Conservation (phyloP, 2,329 filamentous ascomycete species). For the Penicillium psychrosexuale region DNA sequence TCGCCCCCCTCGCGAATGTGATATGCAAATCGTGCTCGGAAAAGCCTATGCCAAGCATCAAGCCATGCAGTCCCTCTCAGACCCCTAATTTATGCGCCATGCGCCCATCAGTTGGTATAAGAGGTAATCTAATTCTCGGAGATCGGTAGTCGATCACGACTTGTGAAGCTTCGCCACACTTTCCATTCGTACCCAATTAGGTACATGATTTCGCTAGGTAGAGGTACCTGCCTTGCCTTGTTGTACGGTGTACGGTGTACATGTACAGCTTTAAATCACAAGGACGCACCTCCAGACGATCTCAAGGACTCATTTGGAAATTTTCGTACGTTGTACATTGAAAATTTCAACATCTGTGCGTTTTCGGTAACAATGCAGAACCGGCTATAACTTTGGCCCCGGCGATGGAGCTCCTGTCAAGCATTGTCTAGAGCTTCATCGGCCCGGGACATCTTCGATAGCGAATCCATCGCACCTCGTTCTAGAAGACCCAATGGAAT, state of each 20-base stretch:
- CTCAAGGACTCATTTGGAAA: not conserved
- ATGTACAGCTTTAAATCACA: not conserved
- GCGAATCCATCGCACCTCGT: not conserved
- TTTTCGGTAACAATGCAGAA: not conserved
- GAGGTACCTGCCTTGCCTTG: not conserved
- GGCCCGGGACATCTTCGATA: not conserved
- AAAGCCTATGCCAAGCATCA: not conserved
- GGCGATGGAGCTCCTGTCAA: not conserved
- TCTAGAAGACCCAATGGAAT: not conserved
- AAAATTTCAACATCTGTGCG: conserved; percentile 5
- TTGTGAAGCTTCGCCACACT: not conserved
- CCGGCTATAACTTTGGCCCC: not conserved
- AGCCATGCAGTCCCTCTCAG: not conserved
- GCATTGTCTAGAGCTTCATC: conserved; percentile 3
- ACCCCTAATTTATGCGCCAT: not conserved
- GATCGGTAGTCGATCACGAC: not conserved
- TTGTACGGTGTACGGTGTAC: not conserved
- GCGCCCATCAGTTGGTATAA: not conserved
- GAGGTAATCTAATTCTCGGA: not conserved
- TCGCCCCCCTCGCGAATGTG: conserved; percentile 2
- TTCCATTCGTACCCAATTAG: not conserved
- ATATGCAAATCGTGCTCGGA: not conserved
- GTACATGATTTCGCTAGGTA: not conserved
- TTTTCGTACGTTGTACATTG: not conserved
- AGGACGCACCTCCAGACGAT: not conserved